Percentiles rank a stretch among this genome's conserved stretches.
Evolutionary conservation across 345 rosid genomes (phyloP).

Genomic region (Streptanthus diversifolius): DNA sequence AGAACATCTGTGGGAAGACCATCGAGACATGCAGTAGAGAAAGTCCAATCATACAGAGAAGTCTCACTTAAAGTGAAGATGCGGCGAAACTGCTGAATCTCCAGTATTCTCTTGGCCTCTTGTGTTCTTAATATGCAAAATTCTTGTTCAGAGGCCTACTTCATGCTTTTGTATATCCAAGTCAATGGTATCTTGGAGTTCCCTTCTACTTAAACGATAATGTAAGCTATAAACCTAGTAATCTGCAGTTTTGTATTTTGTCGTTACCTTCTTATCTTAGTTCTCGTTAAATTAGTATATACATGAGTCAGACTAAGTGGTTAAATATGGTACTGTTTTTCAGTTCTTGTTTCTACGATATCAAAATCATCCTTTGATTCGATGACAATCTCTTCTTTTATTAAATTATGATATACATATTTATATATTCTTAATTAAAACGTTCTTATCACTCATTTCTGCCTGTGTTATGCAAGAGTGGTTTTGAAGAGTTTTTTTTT

Average conservation of each 20-base stretch:
- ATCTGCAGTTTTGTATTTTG: background rate
- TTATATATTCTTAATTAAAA: too few relatives aligned
- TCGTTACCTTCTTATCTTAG: background rate
- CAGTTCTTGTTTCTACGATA: background rate
- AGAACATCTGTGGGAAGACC: slow-evolving; percentile 60
- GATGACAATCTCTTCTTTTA: background rate
- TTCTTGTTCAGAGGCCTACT: slow-evolving; percentile 14
- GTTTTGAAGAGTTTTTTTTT: too few relatives aligned
- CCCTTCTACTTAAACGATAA: background rate
- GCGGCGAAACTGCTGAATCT: slow-evolving; percentile 42
- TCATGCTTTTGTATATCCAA: slow-evolving; percentile 9
- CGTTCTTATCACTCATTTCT: background rate
- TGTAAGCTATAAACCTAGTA: background rate
- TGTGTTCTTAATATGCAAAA: background rate
- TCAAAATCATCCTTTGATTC: background rate
- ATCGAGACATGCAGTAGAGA: slow-evolving; percentile 53
- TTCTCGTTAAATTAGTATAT: background rate
- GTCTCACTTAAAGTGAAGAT: slow-evolving; percentile 60
- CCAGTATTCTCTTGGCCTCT: background rate
- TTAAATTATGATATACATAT: too few relatives aligned
- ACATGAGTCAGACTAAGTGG: background rate
- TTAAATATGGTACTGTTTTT: background rate
- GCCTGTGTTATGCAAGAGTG: background rate
- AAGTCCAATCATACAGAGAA: slow-evolving; percentile 79
- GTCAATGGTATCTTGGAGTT: background rate